These are phyloP conservation scores for Pseudohyphozyma bogoriensis DNA, from an alignment of 768 basidiomycete species.

Conservation along the genomic window DNA sequence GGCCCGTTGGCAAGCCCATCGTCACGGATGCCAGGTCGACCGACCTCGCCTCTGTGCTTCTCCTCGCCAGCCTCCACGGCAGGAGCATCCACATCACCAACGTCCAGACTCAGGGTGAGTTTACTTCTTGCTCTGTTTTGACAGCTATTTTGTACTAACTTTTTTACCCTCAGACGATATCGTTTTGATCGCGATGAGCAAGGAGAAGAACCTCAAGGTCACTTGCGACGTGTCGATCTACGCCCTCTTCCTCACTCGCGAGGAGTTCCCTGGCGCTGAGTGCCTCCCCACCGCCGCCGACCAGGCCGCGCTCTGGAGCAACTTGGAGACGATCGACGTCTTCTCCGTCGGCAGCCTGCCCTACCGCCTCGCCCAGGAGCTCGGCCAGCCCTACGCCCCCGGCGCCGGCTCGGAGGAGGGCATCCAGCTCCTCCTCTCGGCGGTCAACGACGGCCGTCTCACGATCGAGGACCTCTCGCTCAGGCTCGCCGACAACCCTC, in stretches of 20 bases:
- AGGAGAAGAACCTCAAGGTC: conserved; percentile 83
- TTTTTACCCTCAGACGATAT: conserved; percentile 85
- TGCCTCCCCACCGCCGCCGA: conserved; percentile 63
- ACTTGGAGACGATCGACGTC: conserved; percentile 70
- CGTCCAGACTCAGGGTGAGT: conserved; percentile 60
- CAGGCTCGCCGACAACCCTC: conserved; percentile 85
- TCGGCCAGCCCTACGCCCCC: conserved; percentile 52
- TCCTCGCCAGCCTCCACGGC: conserved; percentile 84
- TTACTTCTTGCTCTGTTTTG: too few relatives aligned
- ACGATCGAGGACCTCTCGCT: conserved; percentile 69
- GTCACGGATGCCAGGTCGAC: conserved; percentile 86
- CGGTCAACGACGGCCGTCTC: conserved; percentile 66
- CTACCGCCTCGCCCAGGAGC: conserved; percentile 58
- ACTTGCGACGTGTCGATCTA: conserved; percentile 94
- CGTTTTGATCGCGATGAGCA: conserved; percentile 81
- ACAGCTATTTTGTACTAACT: too few relatives aligned
- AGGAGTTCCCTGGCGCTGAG: conserved; percentile 56
- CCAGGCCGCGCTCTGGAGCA: conserved; percentile 75
- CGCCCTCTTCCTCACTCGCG: conserved; percentile 73
- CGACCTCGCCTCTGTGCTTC: conserved; percentile 81
- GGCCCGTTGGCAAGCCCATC: conserved; percentile 87
- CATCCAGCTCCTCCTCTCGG: conserved; percentile 74
- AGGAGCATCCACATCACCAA: conserved; percentile 84
- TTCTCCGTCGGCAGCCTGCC: conserved; percentile 85
- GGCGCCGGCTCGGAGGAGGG: conserved; percentile 78